These are phyloP conservation scores for Sonneratia alba DNA, from an alignment of 345 rosid genomes.

Conservation along the genomic window DNA sequence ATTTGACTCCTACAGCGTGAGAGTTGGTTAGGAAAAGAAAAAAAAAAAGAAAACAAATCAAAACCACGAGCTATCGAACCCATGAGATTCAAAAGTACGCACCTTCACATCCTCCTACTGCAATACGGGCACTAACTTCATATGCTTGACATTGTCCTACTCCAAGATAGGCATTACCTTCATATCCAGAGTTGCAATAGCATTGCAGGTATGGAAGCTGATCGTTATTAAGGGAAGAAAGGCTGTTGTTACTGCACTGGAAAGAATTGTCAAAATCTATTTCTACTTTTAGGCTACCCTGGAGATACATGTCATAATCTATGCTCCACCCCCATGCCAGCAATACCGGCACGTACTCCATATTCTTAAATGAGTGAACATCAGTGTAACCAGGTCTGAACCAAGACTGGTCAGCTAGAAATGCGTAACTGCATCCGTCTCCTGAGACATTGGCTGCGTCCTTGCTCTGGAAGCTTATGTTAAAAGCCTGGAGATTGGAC, in stretches of 20 bases:
- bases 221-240: background rate
- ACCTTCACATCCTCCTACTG: conserved; percentile 11
- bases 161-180: background rate
- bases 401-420: conserved; percentile 3
- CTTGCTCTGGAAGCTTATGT: background rate
- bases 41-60: no score
- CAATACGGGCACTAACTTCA: no score
- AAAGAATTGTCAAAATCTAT: no score
- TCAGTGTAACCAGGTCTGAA: no score
- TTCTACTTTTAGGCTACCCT: no score
- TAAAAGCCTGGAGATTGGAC: background rate
- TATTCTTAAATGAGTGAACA: background rate
- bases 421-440: conserved; percentile 6
- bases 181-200: background rate
- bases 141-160: no score
- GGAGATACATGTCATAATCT: no score
- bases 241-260: no score
- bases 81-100: background rate
- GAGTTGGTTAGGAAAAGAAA: no score
- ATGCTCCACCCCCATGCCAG: conserved; percentile 10
- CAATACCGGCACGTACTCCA: background rate
- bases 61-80: no score
- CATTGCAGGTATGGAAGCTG: background rate
- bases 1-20: no score
- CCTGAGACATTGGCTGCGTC: background rate